Evolutionary conservation across 2,329 filamentous ascomycete species (phyloP), one percentile per base, ranked within the genome.

Genomic region (Talaromyces marneffei): DNA sequence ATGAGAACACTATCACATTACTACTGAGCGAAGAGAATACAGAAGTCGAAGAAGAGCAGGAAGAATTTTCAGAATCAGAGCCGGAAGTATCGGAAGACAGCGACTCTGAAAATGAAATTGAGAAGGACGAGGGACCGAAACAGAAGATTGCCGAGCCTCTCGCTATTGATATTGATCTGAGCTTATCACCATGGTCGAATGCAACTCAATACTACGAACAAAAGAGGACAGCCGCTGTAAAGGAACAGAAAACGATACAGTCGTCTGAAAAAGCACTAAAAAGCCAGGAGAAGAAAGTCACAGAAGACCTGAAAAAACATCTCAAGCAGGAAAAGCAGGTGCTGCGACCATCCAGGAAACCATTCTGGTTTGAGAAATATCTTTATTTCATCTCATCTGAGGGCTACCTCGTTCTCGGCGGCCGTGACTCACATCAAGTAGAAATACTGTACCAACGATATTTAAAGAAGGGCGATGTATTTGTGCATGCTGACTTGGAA

Each of bases 301-400:
- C 84, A 4, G 85, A 90, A 12, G 91, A 96, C 71, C 80, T 97
- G 23, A 95, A 90, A 76, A 93, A 92, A 69, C 88, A 87, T 0
- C 75, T 97, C 61, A 96, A 96, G 77, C 89, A 94, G 71, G 94
- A 97, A 75, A 97, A 96, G 73, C 88, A 91, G 20, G 80, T 95
- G 1, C 78, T 97, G 9, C 87, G 92, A 50, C 91, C 89, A 0
- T 88, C 96, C 8, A 85, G 94, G 60, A 89, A 87, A 69, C 88
- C 87, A 66, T 84, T 92, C 69, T 99, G 94, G 94, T 99, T 97
- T 67, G 94, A 99, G 70, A 99, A 99, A 75, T 99, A 96, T 69
- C 80, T 87, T 29, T 97, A 91, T 83, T 99, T 99, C 77, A 85
- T 97, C 67, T 97, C 92, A 0, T 95, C 92, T 0, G 94, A 99